Evolutionary conservation across 2,329 filamentous ascomycete genomes (phyloP).

Genomic region (Chaetomium olivaceum): DNA sequence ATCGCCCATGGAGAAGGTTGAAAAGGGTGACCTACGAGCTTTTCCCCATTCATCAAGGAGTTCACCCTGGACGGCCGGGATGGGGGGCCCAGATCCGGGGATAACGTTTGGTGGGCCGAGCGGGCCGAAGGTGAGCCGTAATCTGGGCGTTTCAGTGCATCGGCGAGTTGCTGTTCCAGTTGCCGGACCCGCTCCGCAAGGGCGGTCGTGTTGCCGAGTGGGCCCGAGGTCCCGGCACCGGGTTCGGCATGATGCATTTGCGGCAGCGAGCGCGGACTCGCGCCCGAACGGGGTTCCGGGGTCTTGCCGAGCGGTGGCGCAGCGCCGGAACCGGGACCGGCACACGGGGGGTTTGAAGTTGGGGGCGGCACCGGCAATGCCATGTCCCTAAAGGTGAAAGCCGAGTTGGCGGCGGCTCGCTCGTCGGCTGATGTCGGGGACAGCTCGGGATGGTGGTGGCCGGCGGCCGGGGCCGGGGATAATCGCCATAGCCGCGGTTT

Average conservation of each 20-base stretch:
- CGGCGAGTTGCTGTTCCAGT: slow-evolving; percentile 47
- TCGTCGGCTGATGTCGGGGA: slow-evolving; percentile 27
- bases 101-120: slow-evolving; percentile 7
- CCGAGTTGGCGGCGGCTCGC: slow-evolving; percentile 11
- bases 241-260: slow-evolving; percentile 16
- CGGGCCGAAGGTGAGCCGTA: slow-evolving; percentile 19
- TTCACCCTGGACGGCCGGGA: slow-evolving; percentile 51
- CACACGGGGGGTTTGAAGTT: slow-evolving; percentile 7
- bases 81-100: slow-evolving; percentile 5
- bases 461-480: slow-evolving; percentile 28
- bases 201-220: slow-evolving; percentile 22
- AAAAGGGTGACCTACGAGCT: slow-evolving; percentile 40
- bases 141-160: slow-evolving; percentile 29
- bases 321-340: neutral
- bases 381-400: slow-evolving; percentile 27
- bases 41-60: slow-evolving; percentile 51
- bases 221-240: neutral
- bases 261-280: slow-evolving; percentile 20
- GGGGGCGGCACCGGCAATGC: slow-evolving; percentile 13
- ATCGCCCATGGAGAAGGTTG: neutral
- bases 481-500: slow-evolving; percentile 34
- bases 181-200: slow-evolving; percentile 44
- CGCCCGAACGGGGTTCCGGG: slow-evolving; percentile 18
- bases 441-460: slow-evolving; percentile 22
- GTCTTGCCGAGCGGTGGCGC: slow-evolving; percentile 5